Conservation (phyloP, 257 asterid genomes). For the Eustoma russellianum region DNA sequence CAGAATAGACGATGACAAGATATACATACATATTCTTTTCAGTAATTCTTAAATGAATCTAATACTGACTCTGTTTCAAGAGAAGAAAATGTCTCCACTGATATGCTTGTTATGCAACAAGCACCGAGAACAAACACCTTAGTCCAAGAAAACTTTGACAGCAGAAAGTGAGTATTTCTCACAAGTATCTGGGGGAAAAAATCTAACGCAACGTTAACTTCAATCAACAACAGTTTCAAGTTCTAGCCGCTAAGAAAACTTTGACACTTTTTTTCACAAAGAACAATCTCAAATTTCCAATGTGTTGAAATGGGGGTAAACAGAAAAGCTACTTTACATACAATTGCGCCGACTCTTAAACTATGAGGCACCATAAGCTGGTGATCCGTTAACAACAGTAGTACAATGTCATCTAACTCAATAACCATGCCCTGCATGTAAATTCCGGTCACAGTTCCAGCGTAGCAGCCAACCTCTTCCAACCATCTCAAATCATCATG, state of each 20-base stretch:
- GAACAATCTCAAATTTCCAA: not conserved
- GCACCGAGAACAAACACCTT: constrained; percentile 72
- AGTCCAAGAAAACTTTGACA: constrained; percentile 71
- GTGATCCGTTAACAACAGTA: constrained; percentile 57
- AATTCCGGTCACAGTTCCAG: constrained; percentile 62
- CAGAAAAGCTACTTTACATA: constrained; percentile 27
- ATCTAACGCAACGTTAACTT: not conserved
- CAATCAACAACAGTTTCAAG: not conserved
- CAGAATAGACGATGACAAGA: constrained; percentile 10
- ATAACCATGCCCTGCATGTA: constrained; percentile 76
- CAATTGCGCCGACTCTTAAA: constrained; percentile 79
- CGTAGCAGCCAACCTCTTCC: constrained; percentile 57
- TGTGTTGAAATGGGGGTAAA: not conserved
- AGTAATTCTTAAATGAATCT: not conserved
- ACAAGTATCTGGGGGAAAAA: constrained; percentile 50
- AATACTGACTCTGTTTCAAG: constrained; percentile 56
- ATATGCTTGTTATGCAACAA: constrained; percentile 59
- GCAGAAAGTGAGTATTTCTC: constrained; percentile 67
- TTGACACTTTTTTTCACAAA: too few species aligned
- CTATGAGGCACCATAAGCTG: constrained; percentile 60
- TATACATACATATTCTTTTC: constrained; percentile 2
- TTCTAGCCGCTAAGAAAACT: too few species aligned
- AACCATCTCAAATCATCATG: constrained; percentile 25
- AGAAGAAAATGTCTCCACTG: constrained; percentile 74
- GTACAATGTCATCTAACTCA: constrained; percentile 68